phyloP scores from a whole-genome alignment of 805 yeast genomes.

The Cephaloascus albidus region DNA sequence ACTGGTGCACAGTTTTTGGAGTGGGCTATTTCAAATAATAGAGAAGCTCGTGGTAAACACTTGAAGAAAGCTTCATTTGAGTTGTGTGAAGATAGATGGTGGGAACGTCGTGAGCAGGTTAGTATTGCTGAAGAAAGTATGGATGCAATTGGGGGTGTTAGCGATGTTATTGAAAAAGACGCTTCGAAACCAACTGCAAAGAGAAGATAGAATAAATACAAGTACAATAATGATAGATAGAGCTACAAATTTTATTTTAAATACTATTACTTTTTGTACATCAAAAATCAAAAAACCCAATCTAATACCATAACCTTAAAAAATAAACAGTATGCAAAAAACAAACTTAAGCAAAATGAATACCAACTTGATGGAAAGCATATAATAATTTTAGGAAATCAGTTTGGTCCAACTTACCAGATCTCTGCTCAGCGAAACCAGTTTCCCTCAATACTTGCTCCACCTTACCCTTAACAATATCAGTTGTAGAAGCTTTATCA shows the following conservation, averaged over 20 bases:
- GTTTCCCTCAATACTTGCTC: conserved; percentile 70
- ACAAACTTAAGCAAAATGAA: conserved; percentile 70
- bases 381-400: conserved; percentile 81
- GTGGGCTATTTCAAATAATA: conserved; percentile 86
- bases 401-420: conserved; percentile 91
- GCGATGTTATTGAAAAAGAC: conserved; percentile 76
- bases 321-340: conserved; percentile 1
- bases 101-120: conserved; percentile 95
- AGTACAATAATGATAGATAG: no score
- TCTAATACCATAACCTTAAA: background rate
- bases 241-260: no score
- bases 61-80: conserved; percentile 86
- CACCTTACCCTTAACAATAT: conserved; percentile 58
- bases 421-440: conserved; percentile 74
- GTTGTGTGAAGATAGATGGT: conserved; percentile 89
- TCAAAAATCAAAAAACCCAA: no score
- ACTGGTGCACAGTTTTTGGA: conserved; percentile 81
- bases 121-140: conserved; percentile 80
- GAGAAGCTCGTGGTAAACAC: conserved; percentile 82
- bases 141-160: conserved; percentile 88
- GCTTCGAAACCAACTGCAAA: conserved; percentile 32
- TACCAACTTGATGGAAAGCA: conserved; percentile 95
- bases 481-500: conserved; percentile 26
- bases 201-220: conserved; percentile 34
- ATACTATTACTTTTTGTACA: no score